These are phyloP conservation scores for Chlorella sp. DNA, from an alignment of 139 green algal genomes.

Conservation along the genomic window DNA sequence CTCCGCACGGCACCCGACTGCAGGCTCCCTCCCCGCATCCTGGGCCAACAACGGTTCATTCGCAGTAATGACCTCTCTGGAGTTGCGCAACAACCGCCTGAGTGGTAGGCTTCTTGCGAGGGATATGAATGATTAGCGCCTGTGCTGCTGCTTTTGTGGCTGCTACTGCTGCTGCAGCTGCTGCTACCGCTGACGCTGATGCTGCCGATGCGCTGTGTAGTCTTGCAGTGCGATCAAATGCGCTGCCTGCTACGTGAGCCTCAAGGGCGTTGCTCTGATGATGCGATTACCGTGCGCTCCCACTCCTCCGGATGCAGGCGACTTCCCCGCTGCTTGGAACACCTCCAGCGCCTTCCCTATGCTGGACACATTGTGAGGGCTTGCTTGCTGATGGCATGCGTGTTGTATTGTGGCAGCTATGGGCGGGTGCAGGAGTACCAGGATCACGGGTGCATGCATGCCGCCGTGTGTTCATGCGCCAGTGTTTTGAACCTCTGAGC, in stretches of 20 bases:
- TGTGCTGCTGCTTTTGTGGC: neutral
- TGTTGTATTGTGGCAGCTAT: too few relatives aligned
- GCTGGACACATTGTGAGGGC: neutral
- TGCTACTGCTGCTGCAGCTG: neutral
- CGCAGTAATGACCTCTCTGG: neutral
- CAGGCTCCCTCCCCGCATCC: neutral
- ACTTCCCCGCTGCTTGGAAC: neutral
- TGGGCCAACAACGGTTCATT: neutral
- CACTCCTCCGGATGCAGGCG: neutral
- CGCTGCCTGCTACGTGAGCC: too few relatives aligned
- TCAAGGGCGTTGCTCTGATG: too few relatives aligned
- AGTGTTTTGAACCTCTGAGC: too few relatives aligned
- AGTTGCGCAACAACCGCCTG: slow-evolving; percentile 10
- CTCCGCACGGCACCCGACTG: neutral
- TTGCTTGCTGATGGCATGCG: too few relatives aligned
- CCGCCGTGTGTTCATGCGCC: too few relatives aligned
- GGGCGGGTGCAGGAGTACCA: too few relatives aligned
- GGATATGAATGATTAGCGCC: too few relatives aligned
- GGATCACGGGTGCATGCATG: too few relatives aligned
- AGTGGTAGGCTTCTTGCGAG: neutral
- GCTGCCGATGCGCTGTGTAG: neutral
- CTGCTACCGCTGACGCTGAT: neutral
- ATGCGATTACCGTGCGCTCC: too few relatives aligned
- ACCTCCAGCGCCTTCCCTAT: neutral
- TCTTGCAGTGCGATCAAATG: too few relatives aligned